Evolutionary conservation across 2,329 filamentous ascomycete species (phyloP), one percentile per base, ranked within the genome.

Genomic region (Pyricularia grisea): DNA sequence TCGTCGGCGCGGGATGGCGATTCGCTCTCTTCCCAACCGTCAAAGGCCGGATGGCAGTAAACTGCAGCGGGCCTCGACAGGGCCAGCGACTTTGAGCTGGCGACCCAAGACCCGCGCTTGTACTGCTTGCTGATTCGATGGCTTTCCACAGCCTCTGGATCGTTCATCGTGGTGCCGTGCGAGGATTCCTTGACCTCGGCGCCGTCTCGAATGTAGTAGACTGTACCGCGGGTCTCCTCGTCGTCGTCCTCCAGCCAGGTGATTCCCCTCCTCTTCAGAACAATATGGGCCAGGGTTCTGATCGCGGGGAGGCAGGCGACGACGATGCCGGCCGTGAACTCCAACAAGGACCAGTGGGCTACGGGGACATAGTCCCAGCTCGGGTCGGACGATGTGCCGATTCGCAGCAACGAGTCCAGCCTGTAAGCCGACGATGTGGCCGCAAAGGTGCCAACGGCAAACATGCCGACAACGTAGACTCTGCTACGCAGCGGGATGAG

Each of bases 331-430:
- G 70, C 71, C 4, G 70, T 25, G 25, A 72, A 70, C 67, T 72
- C 71, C 10, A 70, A 64, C 14, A 67, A 67, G 9, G 71, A 71
- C 66, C 66, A 67, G 55, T 74, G 74, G 2, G 77, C 72, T 1
- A 75, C 72, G 11, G 73, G 71, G 4, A 74, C 72, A n/a, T 75
- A 74, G 65, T 76, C 74, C 75, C 75, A 77, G 58, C 73, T 73
- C 1, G 73, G 72, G 67, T 75, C 73, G 9, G 69, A n/a, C 10
- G 72, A 72, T 0, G 67, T 65, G 42, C 25, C 23, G 42, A 58
- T 55, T 12, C 33, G 33, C 42, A 69, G 71, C 25, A 77, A 72
- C 6, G 74, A 74, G 27, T 72, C 71, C 36, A 77, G 71, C 31
- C 76, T 74, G 25, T 74, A 70, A 50, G 74, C 72, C 10, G 20